A percentile compares a stretch with the other conserved stretches of the same genome.
These are phyloP conservation scores for Phellopilus nigrolimitatus DNA, from an alignment of 1,284 basidiomycete species.

Conservation along the genomic window DNA sequence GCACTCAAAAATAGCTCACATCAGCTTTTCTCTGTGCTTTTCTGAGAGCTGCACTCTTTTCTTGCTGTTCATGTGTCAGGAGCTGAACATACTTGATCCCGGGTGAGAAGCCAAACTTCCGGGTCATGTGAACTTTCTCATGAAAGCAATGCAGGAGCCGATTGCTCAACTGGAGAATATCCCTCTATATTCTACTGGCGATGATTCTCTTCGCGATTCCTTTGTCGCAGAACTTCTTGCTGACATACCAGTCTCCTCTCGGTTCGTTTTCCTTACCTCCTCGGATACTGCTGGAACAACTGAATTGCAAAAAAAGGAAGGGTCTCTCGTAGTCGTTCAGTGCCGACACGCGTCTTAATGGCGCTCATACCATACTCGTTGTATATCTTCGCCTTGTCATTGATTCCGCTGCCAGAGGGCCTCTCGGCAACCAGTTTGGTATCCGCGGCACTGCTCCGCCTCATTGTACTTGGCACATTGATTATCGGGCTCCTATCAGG, in stretches of 20 bases:
- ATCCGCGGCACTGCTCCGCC: constrained; percentile 46
- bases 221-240: constrained; percentile 52
- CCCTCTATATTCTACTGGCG: constrained; percentile 50
- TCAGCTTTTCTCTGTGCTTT: constrained; percentile 60
- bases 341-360: constrained; percentile 35
- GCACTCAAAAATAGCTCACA: constrained; percentile 51
- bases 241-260: constrained; percentile 34
- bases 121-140: background rate
- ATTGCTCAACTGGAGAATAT: constrained; percentile 57
- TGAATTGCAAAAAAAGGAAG: constrained; percentile 22
- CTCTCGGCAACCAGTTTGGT: constrained; percentile 33
- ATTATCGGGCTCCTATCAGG: constrained; percentile 70
- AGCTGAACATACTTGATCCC: constrained; percentile 44
- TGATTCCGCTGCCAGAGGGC: constrained; percentile 57
- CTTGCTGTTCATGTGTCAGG: constrained; percentile 61
- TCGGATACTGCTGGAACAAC: background rate
- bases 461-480: constrained; percentile 71
- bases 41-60: constrained; percentile 67
- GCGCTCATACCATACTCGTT: constrained; percentile 47
- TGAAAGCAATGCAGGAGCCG: constrained; percentile 41
- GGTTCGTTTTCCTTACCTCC: constrained; percentile 3
- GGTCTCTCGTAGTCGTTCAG: constrained; percentile 28
- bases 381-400: constrained; percentile 57
- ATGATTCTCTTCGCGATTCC: constrained; percentile 60
- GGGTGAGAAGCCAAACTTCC: constrained; percentile 36